Conservation (phyloP, 1,284 basidiomycete species). For the Neolentinus lepideus region DNA sequence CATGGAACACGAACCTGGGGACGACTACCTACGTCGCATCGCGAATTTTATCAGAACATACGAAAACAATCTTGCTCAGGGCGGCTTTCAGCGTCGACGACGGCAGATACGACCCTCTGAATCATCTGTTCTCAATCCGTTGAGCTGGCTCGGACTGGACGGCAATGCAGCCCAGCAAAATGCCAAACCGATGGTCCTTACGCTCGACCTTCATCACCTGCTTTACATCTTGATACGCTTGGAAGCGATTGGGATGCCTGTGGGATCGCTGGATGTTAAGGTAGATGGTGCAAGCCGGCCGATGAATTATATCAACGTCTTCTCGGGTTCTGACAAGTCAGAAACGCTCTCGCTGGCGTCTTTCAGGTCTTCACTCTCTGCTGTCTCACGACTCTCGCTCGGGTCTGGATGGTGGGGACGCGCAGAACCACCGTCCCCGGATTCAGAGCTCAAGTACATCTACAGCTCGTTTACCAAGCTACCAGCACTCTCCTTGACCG, state of each 20-base stretch:
- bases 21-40: conserved; percentile 64
- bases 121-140: conserved; percentile 47
- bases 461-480: conserved; percentile 86
- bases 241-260: conserved; percentile 67
- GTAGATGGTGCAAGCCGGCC: conserved; percentile 66
- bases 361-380: conserved; percentile 71
- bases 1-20: conserved; percentile 64
- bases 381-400: conserved; percentile 69
- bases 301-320: conserved; percentile 64
- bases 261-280: conserved; percentile 78
- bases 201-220: conserved; percentile 76
- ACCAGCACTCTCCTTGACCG: conserved; percentile 63
- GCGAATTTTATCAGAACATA: conserved; percentile 64
- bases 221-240: conserved; percentile 86
- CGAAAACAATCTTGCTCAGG: conserved; percentile 64
- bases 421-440: conserved; percentile 48
- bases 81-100: conserved; percentile 42
- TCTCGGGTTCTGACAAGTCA: conserved; percentile 49
- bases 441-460: conserved; percentile 76
- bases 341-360: conserved; percentile 78
- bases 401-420: conserved; percentile 65
- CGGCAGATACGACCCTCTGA: conserved; percentile 32
- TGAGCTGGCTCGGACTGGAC: conserved; percentile 53
- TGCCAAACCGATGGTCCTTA: conserved; percentile 53
- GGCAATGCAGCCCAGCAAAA: conserved; percentile 22